These are phyloP conservation scores for Triangularia verruculosa DNA, from an alignment of 2,329 filamentous ascomycete genomes.

Conservation along the genomic window DNA sequence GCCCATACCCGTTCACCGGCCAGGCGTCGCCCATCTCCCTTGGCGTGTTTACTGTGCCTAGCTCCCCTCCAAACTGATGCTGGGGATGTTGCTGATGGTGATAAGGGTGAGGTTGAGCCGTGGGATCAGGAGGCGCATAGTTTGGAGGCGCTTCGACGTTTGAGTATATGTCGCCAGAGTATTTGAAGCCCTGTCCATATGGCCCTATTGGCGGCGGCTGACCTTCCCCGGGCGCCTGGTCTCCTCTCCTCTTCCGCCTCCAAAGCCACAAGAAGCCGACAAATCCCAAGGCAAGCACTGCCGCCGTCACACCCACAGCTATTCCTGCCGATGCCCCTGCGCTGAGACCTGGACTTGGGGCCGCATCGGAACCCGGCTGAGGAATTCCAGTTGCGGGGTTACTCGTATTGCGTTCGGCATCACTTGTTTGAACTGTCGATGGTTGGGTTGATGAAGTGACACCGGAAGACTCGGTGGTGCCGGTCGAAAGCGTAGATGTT, in stretches of 20 bases:
- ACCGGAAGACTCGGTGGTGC: background rate
- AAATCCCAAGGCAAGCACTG: background rate
- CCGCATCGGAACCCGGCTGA: background rate
- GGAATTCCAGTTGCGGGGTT: background rate
- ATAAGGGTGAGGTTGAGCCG: background rate
- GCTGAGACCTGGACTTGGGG: conserved; percentile 6
- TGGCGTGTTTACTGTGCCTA: background rate
- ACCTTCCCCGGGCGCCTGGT: background rate
- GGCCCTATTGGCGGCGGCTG: background rate
- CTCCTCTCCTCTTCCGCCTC: background rate
- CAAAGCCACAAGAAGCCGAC: background rate
- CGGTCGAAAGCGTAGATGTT: background rate
- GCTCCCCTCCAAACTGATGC: background rate
- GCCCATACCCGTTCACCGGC: background rate
- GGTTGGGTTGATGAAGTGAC: background rate
- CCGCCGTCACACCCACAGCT: conserved; percentile 8
- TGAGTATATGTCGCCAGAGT: background rate
- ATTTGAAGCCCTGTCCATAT: background rate
- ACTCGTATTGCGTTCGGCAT: background rate
- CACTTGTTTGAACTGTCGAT: background rate
- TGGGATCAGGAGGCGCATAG: background rate
- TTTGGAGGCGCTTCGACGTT: background rate
- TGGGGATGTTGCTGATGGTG: background rate
- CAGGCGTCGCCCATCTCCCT: background rate
- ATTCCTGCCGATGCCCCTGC: conserved; percentile 13